These are phyloP conservation scores for Taphrina confusa DNA, from an alignment of 1,139 yeast genomes.

Conservation along the genomic window DNA sequence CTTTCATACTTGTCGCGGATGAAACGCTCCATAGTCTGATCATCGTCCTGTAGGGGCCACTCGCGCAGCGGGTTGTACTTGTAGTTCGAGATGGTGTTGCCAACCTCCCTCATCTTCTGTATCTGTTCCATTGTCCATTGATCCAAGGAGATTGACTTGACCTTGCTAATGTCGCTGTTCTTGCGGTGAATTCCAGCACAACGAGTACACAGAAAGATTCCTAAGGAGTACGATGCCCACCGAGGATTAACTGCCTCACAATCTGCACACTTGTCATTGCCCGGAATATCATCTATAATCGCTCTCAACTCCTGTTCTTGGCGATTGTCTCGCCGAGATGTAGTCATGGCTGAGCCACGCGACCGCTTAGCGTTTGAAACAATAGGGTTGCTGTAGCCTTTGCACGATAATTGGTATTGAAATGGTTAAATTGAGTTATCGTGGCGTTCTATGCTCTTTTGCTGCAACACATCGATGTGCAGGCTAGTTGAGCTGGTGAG, in stretches of 20 bases:
- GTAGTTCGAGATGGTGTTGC: constrained; percentile 54
- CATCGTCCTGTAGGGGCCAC: constrained; percentile 38
- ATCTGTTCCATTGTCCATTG: constrained; percentile 56
- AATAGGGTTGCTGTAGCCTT: too few species aligned
- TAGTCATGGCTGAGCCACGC: constrained; percentile 10
- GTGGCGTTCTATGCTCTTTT: too few species aligned
- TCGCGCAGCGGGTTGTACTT: constrained; percentile 57
- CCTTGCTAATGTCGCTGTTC: constrained; percentile 61
- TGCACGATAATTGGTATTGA: too few species aligned
- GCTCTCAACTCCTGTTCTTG: constrained; percentile 51
- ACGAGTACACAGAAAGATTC: constrained; percentile 62
- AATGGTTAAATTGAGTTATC: too few species aligned
- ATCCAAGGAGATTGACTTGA: constrained; percentile 71
- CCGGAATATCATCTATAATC: constrained; percentile 46
- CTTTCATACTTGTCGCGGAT: constrained; percentile 57
- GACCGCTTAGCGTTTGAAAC: not conserved
- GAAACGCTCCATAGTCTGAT: constrained; percentile 51
- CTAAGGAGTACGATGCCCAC: constrained; percentile 45
- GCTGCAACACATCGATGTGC: too few species aligned
- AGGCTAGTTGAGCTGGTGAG: too few species aligned
- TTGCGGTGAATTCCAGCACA: constrained; percentile 67
- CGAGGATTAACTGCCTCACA: constrained; percentile 59
- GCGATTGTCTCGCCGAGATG: constrained; percentile 20
- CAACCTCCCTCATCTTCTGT: constrained; percentile 55
- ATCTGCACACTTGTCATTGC: constrained; percentile 59